Conservation (phyloP, 1,139 yeast genomes). For the Arxiozyma heterogenica region DNA sequence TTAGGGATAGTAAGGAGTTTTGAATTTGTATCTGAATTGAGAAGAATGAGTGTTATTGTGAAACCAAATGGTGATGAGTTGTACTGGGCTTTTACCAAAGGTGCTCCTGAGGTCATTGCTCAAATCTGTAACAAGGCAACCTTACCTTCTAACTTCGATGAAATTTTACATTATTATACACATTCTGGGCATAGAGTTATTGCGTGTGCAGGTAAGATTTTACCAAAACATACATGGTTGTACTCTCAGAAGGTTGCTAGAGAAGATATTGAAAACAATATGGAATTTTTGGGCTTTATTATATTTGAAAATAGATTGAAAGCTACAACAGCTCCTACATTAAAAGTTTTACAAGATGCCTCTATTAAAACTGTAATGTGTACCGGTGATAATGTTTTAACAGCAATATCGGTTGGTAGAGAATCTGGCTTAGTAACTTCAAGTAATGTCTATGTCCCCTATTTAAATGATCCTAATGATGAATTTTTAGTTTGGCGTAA, state of each 20-base stretch:
- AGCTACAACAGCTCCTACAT: slow-evolving; percentile 52
- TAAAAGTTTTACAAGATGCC: slow-evolving; percentile 52
- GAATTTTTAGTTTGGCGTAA: slow-evolving; percentile 53
- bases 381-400: slow-evolving; percentile 90
- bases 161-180: slow-evolving; percentile 70
- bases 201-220: slow-evolving; percentile 72
- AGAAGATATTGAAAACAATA: slow-evolving; percentile 54
- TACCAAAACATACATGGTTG: slow-evolving; percentile 37
- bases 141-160: slow-evolving; percentile 67
- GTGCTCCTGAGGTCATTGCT: slow-evolving; percentile 94
- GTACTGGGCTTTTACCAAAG: slow-evolving; percentile 62
- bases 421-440: slow-evolving; percentile 62
- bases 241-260: slow-evolving; percentile 41
- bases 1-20: slow-evolving; percentile 59
- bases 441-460: slow-evolving; percentile 58
- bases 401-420: slow-evolving; percentile 87
- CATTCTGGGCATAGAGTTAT: slow-evolving; percentile 92
- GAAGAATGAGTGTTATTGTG: slow-evolving; percentile 85
- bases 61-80: slow-evolving; percentile 34
- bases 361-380: slow-evolving; percentile 85
- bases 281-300: slow-evolving; percentile 78
- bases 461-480: slow-evolving; percentile 34
- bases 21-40: slow-evolving; percentile 74
- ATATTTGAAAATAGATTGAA: slow-evolving; percentile 87
- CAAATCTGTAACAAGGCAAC: slow-evolving; percentile 64